A percentile compares a stretch with the other conserved stretches of the same genome.
Evolutionary conservation across 768 basidiomycete genomes (phyloP).

Genomic region (Peribolospora baueri): DNA sequence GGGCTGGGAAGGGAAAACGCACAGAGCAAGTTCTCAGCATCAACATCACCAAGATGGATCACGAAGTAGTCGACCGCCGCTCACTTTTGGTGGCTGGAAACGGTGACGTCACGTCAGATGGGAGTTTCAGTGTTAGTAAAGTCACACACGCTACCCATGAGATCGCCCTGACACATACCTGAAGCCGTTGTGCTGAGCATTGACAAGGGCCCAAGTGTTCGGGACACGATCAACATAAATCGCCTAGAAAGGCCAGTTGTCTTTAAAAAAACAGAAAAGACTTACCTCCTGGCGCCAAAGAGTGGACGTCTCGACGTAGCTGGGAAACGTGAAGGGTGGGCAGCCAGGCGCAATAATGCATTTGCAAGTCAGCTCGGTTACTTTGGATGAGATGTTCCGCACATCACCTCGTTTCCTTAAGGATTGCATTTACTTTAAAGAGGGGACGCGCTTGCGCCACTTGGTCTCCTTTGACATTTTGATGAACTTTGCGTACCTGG

Average conservation of each 20-base stretch:
- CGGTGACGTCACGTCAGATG: conserved; percentile 30
- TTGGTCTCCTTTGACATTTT: conserved; percentile 39
- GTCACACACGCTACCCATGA: too few relatives aligned
- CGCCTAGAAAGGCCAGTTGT: background rate
- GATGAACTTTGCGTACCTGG: conserved; percentile 48
- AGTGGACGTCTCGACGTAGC: conserved; percentile 66
- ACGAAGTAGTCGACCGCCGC: background rate
- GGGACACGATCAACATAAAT: background rate
- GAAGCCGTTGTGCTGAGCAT: conserved; percentile 45
- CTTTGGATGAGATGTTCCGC: too few relatives aligned
- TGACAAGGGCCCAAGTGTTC: conserved; percentile 2
- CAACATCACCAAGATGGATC: too few relatives aligned
- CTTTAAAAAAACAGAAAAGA: background rate
- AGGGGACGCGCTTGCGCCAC: conserved; percentile 48
- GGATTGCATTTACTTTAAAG: conserved; percentile 27
- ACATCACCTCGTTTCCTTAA: too few relatives aligned
- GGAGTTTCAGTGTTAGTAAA: too few relatives aligned
- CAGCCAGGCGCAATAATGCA: conserved; percentile 1
- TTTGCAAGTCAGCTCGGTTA: too few relatives aligned
- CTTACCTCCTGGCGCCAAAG: conserved; percentile 30
- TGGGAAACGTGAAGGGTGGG: conserved; percentile 12
- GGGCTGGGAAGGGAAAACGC: conserved; percentile 23
- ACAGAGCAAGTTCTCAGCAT: background rate
- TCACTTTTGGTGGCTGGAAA: conserved; percentile 2
- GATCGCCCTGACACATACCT: too few relatives aligned